A percentile compares a stretch with the other conserved stretches of the same genome.
Evolutionary conservation across 2,329 filamentous ascomycete genomes (phyloP).

Genomic region (Cytospora piceae): DNA sequence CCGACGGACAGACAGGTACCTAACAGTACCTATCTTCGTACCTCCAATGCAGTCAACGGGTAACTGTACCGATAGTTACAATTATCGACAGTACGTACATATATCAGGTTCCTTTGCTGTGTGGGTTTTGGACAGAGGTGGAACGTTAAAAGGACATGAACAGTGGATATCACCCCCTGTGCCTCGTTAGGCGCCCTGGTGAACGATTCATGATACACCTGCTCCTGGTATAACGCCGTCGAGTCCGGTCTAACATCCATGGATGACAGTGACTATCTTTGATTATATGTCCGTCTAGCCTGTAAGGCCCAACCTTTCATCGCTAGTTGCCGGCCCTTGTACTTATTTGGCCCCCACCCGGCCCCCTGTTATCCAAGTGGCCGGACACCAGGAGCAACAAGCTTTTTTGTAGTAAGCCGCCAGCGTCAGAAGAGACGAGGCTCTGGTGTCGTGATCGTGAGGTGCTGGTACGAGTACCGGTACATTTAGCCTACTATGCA

Average conservation of each 20-base stretch:
- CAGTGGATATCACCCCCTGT: not conserved
- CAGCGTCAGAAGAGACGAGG: not conserved
- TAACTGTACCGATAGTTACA: too few relatives aligned
- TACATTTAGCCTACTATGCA: not conserved
- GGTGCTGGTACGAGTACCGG: not conserved
- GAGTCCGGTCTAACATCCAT: not conserved
- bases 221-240: not conserved
- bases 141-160: not conserved
- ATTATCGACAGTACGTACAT: too few relatives aligned
- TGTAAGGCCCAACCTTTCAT: too few relatives aligned
- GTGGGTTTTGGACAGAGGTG: not conserved
- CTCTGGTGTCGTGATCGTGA: not conserved
- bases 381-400: not conserved
- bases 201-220: not conserved
- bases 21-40: too few relatives aligned
- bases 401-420: not conserved
- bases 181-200: slow-evolving; percentile 1
- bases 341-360: not conserved
- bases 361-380: not conserved
- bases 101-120: not conserved
- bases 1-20: not conserved
- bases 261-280: too few relatives aligned
- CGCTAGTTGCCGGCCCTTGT: not conserved
- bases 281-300: not conserved
- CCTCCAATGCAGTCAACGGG: too few relatives aligned